phyloP scores from a whole-genome alignment of 768 basidiomycete genomes.

The Pulveroboletus sp. region DNA sequence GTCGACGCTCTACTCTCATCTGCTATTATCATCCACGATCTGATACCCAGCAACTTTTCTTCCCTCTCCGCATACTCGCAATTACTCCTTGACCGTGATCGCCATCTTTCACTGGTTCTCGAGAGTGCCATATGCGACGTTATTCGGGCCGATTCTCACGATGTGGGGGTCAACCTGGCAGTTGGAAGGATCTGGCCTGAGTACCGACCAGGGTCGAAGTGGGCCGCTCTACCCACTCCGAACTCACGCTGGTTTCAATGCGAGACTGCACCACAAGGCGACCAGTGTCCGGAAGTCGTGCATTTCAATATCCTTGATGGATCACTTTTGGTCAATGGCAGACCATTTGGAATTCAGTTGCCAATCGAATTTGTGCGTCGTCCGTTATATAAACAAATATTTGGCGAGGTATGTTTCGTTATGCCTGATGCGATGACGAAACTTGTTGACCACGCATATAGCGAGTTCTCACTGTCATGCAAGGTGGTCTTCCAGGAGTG shows the following conservation, averaged over 20 bases:
- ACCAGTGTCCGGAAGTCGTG: constrained; percentile 24
- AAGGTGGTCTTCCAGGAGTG: constrained; percentile 24
- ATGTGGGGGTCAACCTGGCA: constrained; percentile 29
- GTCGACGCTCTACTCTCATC: constrained; percentile 32
- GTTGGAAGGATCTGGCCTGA: constrained; percentile 30
- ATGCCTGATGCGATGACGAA: not conserved
- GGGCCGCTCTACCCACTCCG: constrained; percentile 19
- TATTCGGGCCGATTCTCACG: constrained; percentile 6
- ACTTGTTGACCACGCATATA: constrained; percentile 8
- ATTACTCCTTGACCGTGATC: constrained; percentile 29
- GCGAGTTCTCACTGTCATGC: constrained; percentile 21
- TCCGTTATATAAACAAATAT: constrained; percentile 19
- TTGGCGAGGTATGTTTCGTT: constrained; percentile 15
- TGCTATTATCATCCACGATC: constrained; percentile 31
- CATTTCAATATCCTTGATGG: constrained; percentile 40
- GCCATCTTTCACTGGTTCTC: constrained; percentile 30
- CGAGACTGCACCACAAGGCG: constrained; percentile 16
- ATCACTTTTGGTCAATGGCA: constrained; percentile 26
- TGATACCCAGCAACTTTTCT: constrained; percentile 17
- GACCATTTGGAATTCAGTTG: constrained; percentile 19
- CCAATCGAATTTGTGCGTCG: constrained; percentile 18
- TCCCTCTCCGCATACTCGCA: constrained; percentile 10
- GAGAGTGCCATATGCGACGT: constrained; percentile 14
- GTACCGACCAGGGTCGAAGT: constrained; percentile 25
- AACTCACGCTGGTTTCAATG: constrained; percentile 30